A percentile compares a stretch with the other conserved stretches of the same genome.
These are phyloP conservation scores for Lipomyces starkeyi DNA, from an alignment of 805 yeast genomes.

Conservation along the genomic window DNA sequence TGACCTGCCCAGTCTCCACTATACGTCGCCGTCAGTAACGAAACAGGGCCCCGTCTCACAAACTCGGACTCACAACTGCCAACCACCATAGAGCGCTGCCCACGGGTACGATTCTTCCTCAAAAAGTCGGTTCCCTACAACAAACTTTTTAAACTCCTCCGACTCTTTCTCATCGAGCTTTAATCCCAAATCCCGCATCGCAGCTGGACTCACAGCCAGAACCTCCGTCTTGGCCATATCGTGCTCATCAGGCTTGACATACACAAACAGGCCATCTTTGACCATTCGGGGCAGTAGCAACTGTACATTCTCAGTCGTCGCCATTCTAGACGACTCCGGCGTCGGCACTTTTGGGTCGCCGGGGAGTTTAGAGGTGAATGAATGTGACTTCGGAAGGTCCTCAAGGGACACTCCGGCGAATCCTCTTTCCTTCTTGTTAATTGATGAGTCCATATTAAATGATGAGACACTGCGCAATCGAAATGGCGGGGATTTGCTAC, in stretches of 20 bases:
- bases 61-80: conserved; percentile 61
- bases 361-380: conserved; percentile 46
- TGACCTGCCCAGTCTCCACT: conserved; percentile 94
- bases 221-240: conserved; percentile 53
- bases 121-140: conserved; percentile 63
- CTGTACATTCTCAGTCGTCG: conserved; percentile 30
- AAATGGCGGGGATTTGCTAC: background rate
- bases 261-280: conserved; percentile 71
- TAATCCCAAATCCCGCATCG: conserved; percentile 67
- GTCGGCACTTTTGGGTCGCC: conserved; percentile 51
- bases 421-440: background rate
- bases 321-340: conserved; percentile 44
- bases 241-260: conserved; percentile 63
- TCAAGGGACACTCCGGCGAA: conserved; percentile 10
- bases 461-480: background rate
- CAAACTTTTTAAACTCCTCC: conserved; percentile 57
- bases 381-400: conserved; percentile 41
- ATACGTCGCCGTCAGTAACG: background rate
- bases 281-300: conserved; percentile 60
- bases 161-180: conserved; percentile 49
- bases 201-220: conserved; percentile 63
- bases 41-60: background rate
- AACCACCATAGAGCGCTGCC: conserved; percentile 93
- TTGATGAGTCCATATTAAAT: background rate
- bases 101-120: conserved; percentile 66